These are phyloP conservation scores for Psilocybe subaeruginosa DNA, from an alignment of 768 basidiomycete genomes.

Conservation along the genomic window DNA sequence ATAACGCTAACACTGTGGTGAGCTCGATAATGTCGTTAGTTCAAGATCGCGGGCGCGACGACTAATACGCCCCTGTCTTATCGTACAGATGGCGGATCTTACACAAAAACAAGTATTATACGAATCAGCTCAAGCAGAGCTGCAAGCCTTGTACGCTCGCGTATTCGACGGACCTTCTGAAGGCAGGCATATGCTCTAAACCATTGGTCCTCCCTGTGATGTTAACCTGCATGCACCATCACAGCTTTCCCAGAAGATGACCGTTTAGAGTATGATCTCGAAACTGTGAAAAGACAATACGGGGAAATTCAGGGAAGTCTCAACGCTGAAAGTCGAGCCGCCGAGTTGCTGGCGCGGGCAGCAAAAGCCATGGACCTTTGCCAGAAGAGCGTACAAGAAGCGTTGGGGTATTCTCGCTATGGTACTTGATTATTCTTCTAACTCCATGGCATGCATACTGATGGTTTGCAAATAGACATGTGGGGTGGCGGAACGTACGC, in stretches of 20 bases:
- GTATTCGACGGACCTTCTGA: conserved; percentile 48
- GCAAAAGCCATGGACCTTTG: conserved; percentile 35
- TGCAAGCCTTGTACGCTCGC: conserved; percentile 39
- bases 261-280: conserved; percentile 40
- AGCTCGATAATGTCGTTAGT: conserved; percentile 5
- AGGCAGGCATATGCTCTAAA: conserved; percentile 26
- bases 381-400: conserved; percentile 35
- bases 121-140: conserved; percentile 35
- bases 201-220: neutral
- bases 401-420: conserved; percentile 41
- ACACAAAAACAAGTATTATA: conserved; percentile 31
- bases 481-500: conserved; percentile 42
- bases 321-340: conserved; percentile 42
- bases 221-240: neutral
- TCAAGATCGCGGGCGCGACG: neutral
- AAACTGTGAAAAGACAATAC: conserved; percentile 32
- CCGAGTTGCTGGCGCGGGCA: conserved; percentile 41
- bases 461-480: conserved; percentile 33
- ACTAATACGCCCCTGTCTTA: neutral
- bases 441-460: neutral
- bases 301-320: conserved; percentile 37
- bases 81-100: conserved; percentile 34
- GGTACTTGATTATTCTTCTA: conserved; percentile 26
- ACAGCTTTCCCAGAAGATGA: conserved; percentile 50
- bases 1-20: conserved; percentile 40